Percentiles rank a stretch among this genome's conserved stretches.
These are phyloP conservation scores for Solanum chiquidenum DNA, from an alignment of 257 asterid genomes.

Conservation along the genomic window DNA sequence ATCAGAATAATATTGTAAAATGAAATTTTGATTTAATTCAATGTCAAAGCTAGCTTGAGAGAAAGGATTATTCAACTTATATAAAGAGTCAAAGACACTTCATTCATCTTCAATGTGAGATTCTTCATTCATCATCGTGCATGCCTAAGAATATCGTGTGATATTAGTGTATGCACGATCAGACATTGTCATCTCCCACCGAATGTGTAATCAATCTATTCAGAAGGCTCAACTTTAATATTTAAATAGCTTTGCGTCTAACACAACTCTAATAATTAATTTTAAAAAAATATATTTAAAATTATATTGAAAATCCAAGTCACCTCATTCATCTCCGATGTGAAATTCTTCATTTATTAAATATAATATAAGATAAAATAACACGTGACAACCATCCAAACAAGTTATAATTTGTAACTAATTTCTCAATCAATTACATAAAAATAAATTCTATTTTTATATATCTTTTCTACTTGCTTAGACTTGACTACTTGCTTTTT, in stretches of 20 bases:
- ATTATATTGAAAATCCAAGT: neutral
- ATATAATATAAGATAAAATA: neutral
- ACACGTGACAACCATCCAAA: neutral
- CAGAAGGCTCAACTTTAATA: neutral
- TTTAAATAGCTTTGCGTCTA: accelerated
- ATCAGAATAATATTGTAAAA: accelerated
- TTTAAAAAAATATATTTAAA: neutral
- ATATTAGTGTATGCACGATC: no score
- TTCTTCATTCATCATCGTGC: neutral
- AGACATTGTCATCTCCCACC: neutral
- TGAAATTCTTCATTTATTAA: neutral
- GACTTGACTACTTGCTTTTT: neutral
- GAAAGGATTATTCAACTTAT: neutral
- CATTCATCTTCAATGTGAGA: neutral
- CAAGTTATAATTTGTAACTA: neutral
- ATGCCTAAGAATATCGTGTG: neutral
- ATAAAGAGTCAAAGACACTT: neutral
- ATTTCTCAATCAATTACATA: neutral
- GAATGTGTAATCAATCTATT: no score
- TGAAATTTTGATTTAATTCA: neutral
- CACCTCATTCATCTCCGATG: accelerated
- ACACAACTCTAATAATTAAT: neutral
- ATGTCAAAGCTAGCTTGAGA: neutral
- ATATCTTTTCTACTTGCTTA: neutral
- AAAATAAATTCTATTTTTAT: neutral